A percentile compares a stretch with the other conserved stretches of the same genome.
phyloP scores from a whole-genome alignment of 805 yeast genomes.

The Komagataella pastoris region DNA sequence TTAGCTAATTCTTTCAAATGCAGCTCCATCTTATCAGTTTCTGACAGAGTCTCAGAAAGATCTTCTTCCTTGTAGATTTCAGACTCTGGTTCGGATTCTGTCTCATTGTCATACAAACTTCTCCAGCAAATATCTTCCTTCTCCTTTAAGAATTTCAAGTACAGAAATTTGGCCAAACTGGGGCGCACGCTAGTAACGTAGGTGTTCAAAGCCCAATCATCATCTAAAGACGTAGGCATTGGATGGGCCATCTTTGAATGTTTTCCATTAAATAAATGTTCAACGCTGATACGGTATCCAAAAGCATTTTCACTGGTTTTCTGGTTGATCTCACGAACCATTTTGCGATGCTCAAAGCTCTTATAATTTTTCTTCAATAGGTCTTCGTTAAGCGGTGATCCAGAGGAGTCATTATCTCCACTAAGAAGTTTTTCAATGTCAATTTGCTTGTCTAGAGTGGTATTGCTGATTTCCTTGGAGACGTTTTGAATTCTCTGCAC shows the following conservation, averaged over 20 bases:
- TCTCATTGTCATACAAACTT: background rate
- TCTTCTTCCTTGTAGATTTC: background rate
- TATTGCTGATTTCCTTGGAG: conserved; percentile 1
- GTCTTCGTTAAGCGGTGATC: conserved; percentile 2
- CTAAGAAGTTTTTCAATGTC: conserved; percentile 5
- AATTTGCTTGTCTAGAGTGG: conserved; percentile 4
- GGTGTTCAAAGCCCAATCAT: conserved; percentile 14
- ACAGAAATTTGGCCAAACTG: background rate
- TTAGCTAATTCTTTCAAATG: background rate
- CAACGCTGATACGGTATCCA: conserved; percentile 24
- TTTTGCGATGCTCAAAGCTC: conserved; percentile 7
- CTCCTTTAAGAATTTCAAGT: conserved; percentile 2
- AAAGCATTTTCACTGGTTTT: conserved; percentile 7
- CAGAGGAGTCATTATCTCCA: conserved; percentile 7
- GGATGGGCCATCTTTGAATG: conserved; percentile 11
- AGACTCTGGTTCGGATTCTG: background rate
- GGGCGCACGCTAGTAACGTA: background rate
- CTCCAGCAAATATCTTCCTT: conserved; percentile 3
- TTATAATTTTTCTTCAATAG: conserved; percentile 12
- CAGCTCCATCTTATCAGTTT: background rate
- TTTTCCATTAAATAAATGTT: conserved; percentile 23
- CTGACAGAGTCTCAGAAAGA: background rate
- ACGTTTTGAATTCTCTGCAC: conserved; percentile 10
- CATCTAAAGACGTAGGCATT: conserved; percentile 11
- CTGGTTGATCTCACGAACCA: conserved; percentile 9